These are phyloP conservation scores for Niebla homalea DNA, from an alignment of 495 filamentous ascomycete genomes.

Conservation along the genomic window DNA sequence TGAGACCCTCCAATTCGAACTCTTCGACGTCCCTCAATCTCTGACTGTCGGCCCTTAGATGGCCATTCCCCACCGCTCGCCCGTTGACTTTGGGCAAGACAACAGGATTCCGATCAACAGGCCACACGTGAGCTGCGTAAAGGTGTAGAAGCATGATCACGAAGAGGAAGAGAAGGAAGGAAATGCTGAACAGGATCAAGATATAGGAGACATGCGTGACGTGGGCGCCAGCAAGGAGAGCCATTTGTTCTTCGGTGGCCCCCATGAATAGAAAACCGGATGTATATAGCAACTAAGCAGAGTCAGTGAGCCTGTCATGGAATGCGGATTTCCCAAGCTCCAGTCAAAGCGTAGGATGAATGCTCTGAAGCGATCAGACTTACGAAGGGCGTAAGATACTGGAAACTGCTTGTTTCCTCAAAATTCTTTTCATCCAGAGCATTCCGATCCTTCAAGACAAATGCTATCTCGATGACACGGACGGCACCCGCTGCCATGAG, in stretches of 20 bases:
- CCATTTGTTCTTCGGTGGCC: conserved; percentile 92
- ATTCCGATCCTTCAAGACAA: conserved; percentile 62
- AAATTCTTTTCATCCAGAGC: conserved; percentile 41
- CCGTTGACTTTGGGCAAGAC: conserved; percentile 13
- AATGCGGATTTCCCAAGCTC: background rate
- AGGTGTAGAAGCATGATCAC: conserved; percentile 71
- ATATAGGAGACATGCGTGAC: conserved; percentile 87
- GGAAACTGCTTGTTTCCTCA: conserved; percentile 70
- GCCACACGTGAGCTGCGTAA: conserved; percentile 54
- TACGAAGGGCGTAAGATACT: conserved; percentile 84
- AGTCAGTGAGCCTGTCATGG: background rate
- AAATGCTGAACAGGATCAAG: conserved; percentile 76
- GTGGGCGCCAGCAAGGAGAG: conserved; percentile 51
- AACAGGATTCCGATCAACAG: conserved; percentile 20
- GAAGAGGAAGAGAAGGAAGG: conserved; percentile 83
- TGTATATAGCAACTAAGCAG: conserved; percentile 64
- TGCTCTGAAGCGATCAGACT: conserved; percentile 26
- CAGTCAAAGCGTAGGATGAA: background rate
- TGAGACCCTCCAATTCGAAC: conserved; percentile 81
- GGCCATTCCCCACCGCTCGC: conserved; percentile 38
- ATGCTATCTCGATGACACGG: conserved; percentile 82
- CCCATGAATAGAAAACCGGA: conserved; percentile 96
- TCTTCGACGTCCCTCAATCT: conserved; percentile 66
- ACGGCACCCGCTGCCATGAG: conserved; percentile 80
- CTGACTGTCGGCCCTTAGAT: conserved; percentile 25